A percentile compares a stretch with the other conserved stretches of the same genome.
phyloP scores from a whole-genome alignment of 2,329 filamentous ascomycete genomes.

The Beauveria varroae region DNA sequence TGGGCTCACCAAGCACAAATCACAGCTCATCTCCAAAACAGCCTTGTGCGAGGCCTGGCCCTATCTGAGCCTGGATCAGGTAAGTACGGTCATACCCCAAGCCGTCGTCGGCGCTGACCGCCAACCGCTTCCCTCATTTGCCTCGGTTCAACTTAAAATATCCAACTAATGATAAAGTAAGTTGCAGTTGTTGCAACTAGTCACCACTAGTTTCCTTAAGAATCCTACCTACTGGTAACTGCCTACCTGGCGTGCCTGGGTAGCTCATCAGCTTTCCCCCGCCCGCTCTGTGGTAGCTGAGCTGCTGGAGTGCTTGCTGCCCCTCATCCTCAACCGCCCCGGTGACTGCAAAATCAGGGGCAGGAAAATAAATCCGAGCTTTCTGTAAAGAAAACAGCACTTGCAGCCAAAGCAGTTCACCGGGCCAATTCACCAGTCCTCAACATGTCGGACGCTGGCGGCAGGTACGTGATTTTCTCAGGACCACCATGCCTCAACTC shows the following conservation, averaged over 20 bases:
- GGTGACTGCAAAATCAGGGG: not conserved
- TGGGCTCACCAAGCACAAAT: not conserved
- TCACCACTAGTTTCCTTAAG: no score
- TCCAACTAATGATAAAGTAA: no score
- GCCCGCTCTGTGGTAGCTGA: not conserved
- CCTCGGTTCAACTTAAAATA: no score
- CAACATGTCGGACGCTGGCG: conserved; percentile 25
- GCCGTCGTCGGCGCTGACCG: no score
- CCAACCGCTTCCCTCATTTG: no score
- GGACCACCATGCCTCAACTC: not conserved
- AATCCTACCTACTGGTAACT: no score
- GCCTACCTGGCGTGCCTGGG: no score
- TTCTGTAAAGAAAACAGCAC: not conserved
- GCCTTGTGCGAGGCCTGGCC: no score
- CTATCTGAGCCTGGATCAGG: no score
- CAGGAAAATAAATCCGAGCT: not conserved
- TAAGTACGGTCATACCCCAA: no score
- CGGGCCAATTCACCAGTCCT: not conserved
- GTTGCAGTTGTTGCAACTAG: no score
- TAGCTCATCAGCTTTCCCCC: not conserved
- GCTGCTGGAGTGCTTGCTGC: not conserved
- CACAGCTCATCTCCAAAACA: no score
- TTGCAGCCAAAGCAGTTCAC: not conserved
- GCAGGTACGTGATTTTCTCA: conserved; percentile 18
- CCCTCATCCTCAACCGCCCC: conserved; percentile 1